Conservation (phyloP, 75 land plant genomes). For the Pinus albicaulis region DNA sequence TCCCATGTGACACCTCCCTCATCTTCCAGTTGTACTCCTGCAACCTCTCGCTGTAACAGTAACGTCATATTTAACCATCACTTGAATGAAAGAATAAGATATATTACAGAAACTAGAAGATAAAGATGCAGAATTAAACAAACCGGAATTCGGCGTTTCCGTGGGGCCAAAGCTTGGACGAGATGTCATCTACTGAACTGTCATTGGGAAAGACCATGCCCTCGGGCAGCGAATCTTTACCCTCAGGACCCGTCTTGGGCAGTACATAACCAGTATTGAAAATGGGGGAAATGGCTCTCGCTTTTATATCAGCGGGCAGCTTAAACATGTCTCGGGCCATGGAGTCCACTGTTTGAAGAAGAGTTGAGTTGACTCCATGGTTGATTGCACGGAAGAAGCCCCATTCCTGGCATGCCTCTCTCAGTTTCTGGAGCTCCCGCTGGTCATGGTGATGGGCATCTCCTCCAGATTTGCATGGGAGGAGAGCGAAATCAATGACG, state of each 20-base stretch:
- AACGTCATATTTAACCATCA: too few relatives aligned
- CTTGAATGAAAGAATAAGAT: not conserved
- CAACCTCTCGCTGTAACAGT: constrained; percentile 23
- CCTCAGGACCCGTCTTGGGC: constrained; percentile 24
- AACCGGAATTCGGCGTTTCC: not conserved
- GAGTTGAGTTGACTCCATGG: constrained; percentile 44
- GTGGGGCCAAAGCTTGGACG: not conserved
- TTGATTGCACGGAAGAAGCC: constrained; percentile 55
- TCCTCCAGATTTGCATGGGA: too few relatives aligned
- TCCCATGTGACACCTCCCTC: constrained; percentile 32
- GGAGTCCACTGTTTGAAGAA: constrained; percentile 7
- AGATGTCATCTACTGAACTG: not conserved
- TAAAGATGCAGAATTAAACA: not conserved
- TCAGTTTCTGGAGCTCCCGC: not conserved
- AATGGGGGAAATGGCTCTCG: not conserved
- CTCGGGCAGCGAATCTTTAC: constrained; percentile 38
- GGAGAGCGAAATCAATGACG: not conserved
- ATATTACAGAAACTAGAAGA: not conserved
- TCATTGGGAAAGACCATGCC: constrained; percentile 34
- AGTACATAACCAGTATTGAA: not conserved
- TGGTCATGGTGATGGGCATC: too few relatives aligned
- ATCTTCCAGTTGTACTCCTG: constrained; percentile 34
- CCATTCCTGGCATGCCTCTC: constrained; percentile 40
- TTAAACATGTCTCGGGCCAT: constrained; percentile 20
- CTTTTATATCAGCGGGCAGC: constrained; percentile 32